Conservation (phyloP, 2,329 filamentous ascomycete genomes). For the Arthrobotrys pseudoclavata region DNA sequence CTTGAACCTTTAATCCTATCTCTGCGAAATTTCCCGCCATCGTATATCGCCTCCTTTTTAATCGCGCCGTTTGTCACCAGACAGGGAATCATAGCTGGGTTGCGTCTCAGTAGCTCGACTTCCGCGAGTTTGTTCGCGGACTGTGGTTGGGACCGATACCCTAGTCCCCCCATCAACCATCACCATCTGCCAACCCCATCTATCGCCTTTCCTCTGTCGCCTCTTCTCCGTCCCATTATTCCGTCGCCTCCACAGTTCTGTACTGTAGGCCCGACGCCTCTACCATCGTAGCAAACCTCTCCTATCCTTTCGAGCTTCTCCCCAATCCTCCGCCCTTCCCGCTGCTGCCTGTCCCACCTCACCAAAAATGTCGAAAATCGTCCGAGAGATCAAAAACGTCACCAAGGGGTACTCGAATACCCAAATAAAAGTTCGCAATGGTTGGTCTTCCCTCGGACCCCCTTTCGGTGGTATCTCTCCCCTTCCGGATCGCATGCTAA, state of each 20-base stretch:
- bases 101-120: constrained; percentile 43
- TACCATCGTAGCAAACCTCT: constrained; percentile 11
- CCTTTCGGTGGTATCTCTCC: background rate
- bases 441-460: constrained; percentile 70
- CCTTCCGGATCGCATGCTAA: constrained; percentile 63
- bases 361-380: constrained; percentile 87
- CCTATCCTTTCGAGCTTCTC: background rate
- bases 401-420: constrained; percentile 97
- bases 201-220: background rate
- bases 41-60: constrained; percentile 25
- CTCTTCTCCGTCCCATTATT: background rate
- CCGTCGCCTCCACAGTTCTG: constrained; percentile 1
- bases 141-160: constrained; percentile 22
- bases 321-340: constrained; percentile 44
- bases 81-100: constrained; percentile 12
- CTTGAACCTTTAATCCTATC: no score
- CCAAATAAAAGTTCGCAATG: constrained; percentile 98
- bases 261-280: background rate
- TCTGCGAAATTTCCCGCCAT: no score
- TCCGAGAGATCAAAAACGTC: constrained; percentile 98
- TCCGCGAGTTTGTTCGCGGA: constrained; percentile 35
- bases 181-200: constrained; percentile 10
- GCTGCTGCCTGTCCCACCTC: constrained; percentile 5
- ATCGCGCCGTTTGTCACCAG: constrained; percentile 22
- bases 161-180: constrained; percentile 15